These are phyloP conservation scores for Collybia sordida DNA, from an alignment of 768 basidiomycete genomes.

Conservation along the genomic window DNA sequence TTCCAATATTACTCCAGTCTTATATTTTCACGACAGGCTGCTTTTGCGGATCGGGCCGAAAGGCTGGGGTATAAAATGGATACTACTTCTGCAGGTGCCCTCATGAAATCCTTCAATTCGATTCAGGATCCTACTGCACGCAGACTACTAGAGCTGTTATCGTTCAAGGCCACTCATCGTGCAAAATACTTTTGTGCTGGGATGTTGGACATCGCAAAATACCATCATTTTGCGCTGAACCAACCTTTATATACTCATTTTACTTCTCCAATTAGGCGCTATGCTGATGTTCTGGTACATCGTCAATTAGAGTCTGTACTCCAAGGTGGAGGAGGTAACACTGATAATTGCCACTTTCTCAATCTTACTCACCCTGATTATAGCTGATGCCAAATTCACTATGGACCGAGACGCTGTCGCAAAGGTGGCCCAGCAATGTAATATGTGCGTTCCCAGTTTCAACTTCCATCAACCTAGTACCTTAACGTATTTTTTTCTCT, in stretches of 20 bases:
- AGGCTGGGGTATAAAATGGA: conserved; percentile 86
- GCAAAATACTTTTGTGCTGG: conserved; percentile 99
- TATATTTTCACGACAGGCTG: conserved; percentile 45
- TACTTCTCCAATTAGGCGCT: conserved; percentile 90
- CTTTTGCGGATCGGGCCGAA: conserved; percentile 77
- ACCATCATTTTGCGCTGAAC: conserved; percentile 89
- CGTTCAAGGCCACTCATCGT: conserved; percentile 88
- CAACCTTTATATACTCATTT: conserved; percentile 92
- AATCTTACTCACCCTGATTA: conserved; percentile 8
- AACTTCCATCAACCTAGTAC: conserved; percentile 1
- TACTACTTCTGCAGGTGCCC: conserved; percentile 68
- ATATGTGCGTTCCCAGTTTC: conserved; percentile 62
- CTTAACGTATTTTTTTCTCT: conserved; percentile 11
- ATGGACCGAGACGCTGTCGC: conserved; percentile 99
- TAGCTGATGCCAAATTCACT: conserved; percentile 83
- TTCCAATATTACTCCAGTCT: not conserved
- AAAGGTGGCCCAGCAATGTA: conserved; percentile 97
- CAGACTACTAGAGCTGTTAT: conserved; percentile 77
- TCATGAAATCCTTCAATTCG: conserved; percentile 83
- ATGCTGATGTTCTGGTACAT: conserved; percentile 93
- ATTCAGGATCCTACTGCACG: conserved; percentile 74
- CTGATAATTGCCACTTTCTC: not conserved
- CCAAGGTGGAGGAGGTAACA: conserved; percentile 54
- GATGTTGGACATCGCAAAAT: conserved; percentile 99
- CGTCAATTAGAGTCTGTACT: conserved; percentile 93